A percentile compares a stretch with the other conserved stretches of the same genome.
These are phyloP conservation scores for Rubia yunnanensis DNA, from an alignment of 257 asterid species.

Conservation along the genomic window DNA sequence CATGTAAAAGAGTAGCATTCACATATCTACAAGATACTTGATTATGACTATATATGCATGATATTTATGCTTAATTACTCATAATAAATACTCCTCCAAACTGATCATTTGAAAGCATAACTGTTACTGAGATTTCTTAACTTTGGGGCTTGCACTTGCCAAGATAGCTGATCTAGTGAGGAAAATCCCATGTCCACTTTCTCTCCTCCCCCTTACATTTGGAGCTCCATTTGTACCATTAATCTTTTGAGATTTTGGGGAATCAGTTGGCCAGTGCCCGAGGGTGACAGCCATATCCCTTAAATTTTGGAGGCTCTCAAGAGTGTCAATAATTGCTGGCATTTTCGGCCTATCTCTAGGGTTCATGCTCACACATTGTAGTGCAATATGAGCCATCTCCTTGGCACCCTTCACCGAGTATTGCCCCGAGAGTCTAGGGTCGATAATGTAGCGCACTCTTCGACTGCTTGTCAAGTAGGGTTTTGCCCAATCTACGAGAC, in stretches of 20 bases:
- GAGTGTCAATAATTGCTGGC: conserved; percentile 70
- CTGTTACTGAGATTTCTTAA: conserved; percentile 21
- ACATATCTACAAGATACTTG: conserved; percentile 6
- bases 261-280: conserved; percentile 59
- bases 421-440: conserved; percentile 70
- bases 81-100: neutral
- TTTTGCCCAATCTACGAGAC: conserved; percentile 62
- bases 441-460: conserved; percentile 54
- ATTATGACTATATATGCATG: neutral
- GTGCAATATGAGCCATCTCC: conserved; percentile 67
- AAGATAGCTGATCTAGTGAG: conserved; percentile 44
- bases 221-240: conserved; percentile 5
- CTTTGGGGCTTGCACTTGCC: conserved; percentile 43
- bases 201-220: conserved; percentile 34
- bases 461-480: conserved; percentile 63
- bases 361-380: conserved; percentile 59
- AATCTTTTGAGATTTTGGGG: conserved; percentile 27
- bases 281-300: conserved; percentile 61
- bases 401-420: conserved; percentile 73
- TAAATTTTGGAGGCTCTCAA: conserved; percentile 46
- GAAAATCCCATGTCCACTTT: conserved; percentile 30
- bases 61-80: neutral
- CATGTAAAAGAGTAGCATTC: neutral
- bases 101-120: neutral
- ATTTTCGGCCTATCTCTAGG: conserved; percentile 87